Evolutionary conservation across 805 yeast genomes (phyloP).

Genomic region (Yamadazyma olivae): DNA sequence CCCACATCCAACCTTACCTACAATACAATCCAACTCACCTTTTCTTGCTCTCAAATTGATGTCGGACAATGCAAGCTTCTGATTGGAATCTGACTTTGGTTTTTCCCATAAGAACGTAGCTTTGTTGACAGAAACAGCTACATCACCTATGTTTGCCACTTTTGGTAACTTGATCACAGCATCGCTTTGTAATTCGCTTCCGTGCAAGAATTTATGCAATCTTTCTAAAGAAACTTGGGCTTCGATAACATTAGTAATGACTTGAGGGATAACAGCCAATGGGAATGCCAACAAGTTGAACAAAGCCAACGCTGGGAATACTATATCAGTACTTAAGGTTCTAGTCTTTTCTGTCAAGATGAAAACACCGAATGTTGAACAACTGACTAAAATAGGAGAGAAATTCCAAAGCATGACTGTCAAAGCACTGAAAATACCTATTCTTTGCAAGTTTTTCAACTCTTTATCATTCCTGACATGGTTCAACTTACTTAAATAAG

Average conservation of each 20-base stretch:
- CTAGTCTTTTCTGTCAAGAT: conserved; percentile 51
- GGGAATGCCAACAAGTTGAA: conserved; percentile 92
- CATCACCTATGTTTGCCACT: conserved; percentile 60
- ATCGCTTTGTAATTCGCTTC: conserved; percentile 80
- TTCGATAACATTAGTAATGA: conserved; percentile 80
- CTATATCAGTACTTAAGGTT: conserved; percentile 85
- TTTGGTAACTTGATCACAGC: conserved; percentile 57
- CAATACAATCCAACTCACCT: conserved; percentile 80
- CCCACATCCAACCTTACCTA: conserved; percentile 90
- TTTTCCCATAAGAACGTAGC: conserved; percentile 81
- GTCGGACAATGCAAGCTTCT: conserved; percentile 63
- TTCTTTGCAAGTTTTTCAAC: conserved; percentile 66
- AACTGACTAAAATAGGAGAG: conserved; percentile 87
- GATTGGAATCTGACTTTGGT: conserved; percentile 47
- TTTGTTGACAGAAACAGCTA: conserved; percentile 55
- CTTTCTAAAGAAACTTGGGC: conserved; percentile 81
- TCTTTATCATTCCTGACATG: conserved; percentile 87
- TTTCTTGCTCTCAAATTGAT: conserved; percentile 63
- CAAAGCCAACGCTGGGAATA: conserved; percentile 84
- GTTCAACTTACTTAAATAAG: conserved; percentile 70
- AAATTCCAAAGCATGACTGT: conserved; percentile 76
- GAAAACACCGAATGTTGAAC: conserved; percentile 84
- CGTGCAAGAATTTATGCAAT: conserved; percentile 66
- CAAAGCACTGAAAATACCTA: conserved; percentile 70
- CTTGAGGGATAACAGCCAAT: conserved; percentile 86